A percentile compares a stretch with the other conserved stretches of the same genome.
These are phyloP conservation scores for Erythrobasidium hasegawianum DNA, from an alignment of 1,284 basidiomycete species.

Conservation along the genomic window DNA sequence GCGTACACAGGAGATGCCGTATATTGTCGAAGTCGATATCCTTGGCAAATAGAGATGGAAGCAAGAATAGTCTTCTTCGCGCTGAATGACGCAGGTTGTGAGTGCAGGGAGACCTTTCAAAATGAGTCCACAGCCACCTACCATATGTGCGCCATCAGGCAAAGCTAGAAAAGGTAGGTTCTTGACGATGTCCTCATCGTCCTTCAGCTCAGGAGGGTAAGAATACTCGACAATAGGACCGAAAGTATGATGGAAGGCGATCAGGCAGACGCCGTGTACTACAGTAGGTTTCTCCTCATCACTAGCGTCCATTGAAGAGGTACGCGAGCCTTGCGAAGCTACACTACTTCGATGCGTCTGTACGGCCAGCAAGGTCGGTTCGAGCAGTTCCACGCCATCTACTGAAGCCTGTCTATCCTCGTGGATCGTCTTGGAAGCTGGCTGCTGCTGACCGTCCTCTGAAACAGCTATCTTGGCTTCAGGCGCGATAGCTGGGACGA, in stretches of 20 bases:
- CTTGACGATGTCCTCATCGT: conserved; percentile 73
- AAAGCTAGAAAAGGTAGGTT: conserved; percentile 94
- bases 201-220: conserved; percentile 60
- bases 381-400: too few relatives aligned
- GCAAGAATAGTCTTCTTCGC: conserved; percentile 92
- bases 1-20: conserved; percentile 96
- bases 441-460: too few relatives aligned
- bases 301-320: too few relatives aligned
- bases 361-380: too few relatives aligned
- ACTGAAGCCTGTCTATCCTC: too few relatives aligned
- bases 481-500: too few relatives aligned
- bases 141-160: conserved; percentile 92
- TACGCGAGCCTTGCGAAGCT: too few relatives aligned
- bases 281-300: conserved; percentile 2
- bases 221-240: conserved; percentile 83
- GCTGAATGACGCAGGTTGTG: conserved; percentile 53
- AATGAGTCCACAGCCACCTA: conserved; percentile 50
- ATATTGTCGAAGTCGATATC: conserved; percentile 61
- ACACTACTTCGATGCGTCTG: too few relatives aligned
- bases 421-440: too few relatives aligned
- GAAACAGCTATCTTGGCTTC: too few relatives aligned
- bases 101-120: too few relatives aligned
- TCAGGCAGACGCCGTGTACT: conserved; percentile 37
- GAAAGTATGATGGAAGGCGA: conserved; percentile 53
- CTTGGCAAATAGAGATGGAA: conserved; percentile 67